Percentiles rank a stretch among this genome's conserved stretches.
These are phyloP conservation scores for Nepenthes mirabilis DNA, from an alignment of 148 eudicot genomes.

Conservation along the genomic window DNA sequence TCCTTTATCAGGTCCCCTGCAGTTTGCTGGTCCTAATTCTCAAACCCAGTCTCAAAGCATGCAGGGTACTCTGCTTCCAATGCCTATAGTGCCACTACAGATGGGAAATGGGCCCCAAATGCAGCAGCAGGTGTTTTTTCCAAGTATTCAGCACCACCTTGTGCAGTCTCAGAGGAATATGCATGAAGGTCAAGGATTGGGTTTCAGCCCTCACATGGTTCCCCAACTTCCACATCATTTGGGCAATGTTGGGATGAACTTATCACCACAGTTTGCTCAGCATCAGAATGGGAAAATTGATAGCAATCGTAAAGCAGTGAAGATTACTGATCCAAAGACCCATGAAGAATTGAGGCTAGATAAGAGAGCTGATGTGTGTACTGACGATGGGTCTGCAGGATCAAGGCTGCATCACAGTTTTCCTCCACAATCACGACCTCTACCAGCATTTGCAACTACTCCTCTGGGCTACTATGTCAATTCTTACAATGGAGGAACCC, in stretches of 20 bases:
- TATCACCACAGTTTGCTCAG: constrained; percentile 43
- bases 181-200: constrained; percentile 56
- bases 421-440: constrained; percentile 42
- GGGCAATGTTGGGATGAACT: constrained; percentile 46
- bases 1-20: constrained; percentile 33
- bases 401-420: constrained; percentile 31
- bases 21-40: constrained; percentile 38
- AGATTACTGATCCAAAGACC: constrained; percentile 83
- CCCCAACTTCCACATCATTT: constrained; percentile 44
- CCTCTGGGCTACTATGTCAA: constrained; percentile 38
- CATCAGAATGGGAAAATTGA: constrained; percentile 38
- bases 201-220: constrained; percentile 46
- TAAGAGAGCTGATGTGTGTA: constrained; percentile 15
- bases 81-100: constrained; percentile 44
- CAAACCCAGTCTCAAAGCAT: constrained; percentile 38
- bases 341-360: constrained; percentile 80
- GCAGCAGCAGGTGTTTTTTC: constrained; percentile 41
- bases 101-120: constrained; percentile 40
- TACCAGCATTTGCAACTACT: constrained; percentile 26
- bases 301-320: constrained; percentile 50
- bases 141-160: constrained; percentile 46
- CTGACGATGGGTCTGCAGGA: constrained; percentile 28
- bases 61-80: constrained; percentile 25
- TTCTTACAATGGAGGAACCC: constrained; percentile 22
- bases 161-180: constrained; percentile 66